Conservation (phyloP, 805 yeast genomes). For the Candida orba region DNA sequence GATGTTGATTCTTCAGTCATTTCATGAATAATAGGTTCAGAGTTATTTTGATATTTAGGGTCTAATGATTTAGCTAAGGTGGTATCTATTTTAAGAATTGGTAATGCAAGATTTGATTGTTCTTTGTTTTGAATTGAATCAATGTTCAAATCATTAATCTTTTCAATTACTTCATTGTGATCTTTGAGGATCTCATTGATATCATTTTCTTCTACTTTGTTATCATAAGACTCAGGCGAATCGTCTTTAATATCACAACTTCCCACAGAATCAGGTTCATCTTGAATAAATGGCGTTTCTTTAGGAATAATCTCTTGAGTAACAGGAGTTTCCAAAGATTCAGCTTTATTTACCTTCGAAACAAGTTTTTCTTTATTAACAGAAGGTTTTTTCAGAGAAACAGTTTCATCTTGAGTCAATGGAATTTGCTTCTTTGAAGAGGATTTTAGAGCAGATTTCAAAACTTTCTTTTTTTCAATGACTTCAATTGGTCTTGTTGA, state of each 20-base stretch:
- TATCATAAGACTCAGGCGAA: neutral
- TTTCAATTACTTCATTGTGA: neutral
- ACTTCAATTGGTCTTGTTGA: neutral
- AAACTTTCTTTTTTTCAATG: neutral
- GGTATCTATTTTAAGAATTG: neutral
- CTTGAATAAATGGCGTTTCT: neutral
- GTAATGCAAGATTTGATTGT: neutral
- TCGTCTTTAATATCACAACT: neutral
- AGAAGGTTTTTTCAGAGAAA: no score
- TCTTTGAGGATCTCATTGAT: neutral
- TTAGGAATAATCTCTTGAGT: no score
- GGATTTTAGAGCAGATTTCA: conserved; percentile 4
- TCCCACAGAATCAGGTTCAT: neutral
- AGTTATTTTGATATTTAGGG: neutral
- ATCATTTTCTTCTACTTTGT: neutral
- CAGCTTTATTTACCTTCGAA: no score
- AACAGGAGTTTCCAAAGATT: no score
- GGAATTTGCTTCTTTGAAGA: conserved; percentile 1
- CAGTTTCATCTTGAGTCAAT: no score
- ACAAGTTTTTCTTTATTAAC: no score
- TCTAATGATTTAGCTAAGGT: neutral
- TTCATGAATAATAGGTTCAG: no score
- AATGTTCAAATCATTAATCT: no score
- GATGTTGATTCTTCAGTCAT: neutral
- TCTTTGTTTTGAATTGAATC: no score